Percentiles rank a stretch among this genome's conserved stretches.
Evolutionary conservation across 2,329 filamentous ascomycete genomes (phyloP).

Genomic region (Botryotinia convoluta): DNA sequence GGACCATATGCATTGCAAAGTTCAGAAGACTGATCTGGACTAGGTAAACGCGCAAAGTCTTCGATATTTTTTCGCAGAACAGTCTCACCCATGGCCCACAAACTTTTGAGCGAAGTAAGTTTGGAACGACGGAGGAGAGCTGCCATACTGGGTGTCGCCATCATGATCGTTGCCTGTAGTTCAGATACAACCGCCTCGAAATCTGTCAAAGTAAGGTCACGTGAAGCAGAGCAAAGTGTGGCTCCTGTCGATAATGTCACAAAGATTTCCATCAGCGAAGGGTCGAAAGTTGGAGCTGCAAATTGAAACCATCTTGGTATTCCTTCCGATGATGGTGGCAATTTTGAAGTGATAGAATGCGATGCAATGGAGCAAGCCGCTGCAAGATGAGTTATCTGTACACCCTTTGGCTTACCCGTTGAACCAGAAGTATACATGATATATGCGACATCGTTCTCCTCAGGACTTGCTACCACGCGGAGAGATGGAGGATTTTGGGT

Average conservation of each 20-base stretch:
- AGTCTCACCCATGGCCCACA: slow-evolving; percentile 12
- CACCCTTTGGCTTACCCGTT: slow-evolving; percentile 30
- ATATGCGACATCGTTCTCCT: slow-evolving; percentile 16
- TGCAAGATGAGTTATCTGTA: slow-evolving; percentile 38
- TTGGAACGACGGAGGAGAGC: slow-evolving; percentile 5
- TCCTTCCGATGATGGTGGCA: slow-evolving; percentile 5
- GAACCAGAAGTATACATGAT: slow-evolving; percentile 24
- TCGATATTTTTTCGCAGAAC: slow-evolving; percentile 16
- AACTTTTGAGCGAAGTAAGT: neutral
- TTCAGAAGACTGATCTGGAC: neutral
- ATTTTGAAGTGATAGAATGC: neutral
- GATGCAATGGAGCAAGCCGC: slow-evolving; percentile 20
- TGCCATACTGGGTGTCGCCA: slow-evolving; percentile 14
- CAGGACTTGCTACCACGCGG: neutral
- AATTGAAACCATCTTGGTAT: slow-evolving; percentile 9
- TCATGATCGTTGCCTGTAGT: slow-evolving; percentile 13
- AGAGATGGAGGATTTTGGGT: neutral
- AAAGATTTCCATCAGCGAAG: slow-evolving; percentile 38
- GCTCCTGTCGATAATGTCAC: slow-evolving; percentile 20
- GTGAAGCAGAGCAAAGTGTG: slow-evolving; percentile 12
- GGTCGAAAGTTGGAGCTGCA: slow-evolving; percentile 22
- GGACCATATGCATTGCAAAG: slow-evolving; percentile 16
- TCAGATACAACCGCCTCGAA: slow-evolving; percentile 8
- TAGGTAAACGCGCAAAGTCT: neutral
- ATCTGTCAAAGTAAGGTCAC: slow-evolving; percentile 8